Percentiles rank a stretch among this genome's conserved stretches.
Evolutionary conservation across 208 protist genomes (phyloP).

Genomic region (Trypanosoma theileri): DNA sequence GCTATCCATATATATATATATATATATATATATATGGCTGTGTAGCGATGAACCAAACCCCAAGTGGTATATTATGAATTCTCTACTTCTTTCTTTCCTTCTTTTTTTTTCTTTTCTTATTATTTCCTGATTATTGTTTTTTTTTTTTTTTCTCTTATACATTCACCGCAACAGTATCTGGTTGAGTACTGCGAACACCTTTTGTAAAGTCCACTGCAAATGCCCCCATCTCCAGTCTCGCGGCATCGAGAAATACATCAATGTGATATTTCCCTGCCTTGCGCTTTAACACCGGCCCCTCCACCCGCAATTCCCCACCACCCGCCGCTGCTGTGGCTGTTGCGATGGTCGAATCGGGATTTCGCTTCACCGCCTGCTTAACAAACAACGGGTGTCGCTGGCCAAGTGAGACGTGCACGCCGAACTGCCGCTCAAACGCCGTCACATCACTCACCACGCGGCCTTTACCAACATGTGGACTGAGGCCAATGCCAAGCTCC

Average conservation of each 20-base stretch:
- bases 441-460: conserved; percentile 88
- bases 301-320: conserved; percentile 33
- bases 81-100: no score
- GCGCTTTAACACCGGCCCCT: conserved; percentile 77
- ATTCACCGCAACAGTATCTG: not conserved
- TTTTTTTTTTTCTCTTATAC: no score
- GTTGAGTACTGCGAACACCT: conserved; percentile 37
- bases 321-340: not conserved
- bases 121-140: no score
- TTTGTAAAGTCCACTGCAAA: conserved; percentile 79
- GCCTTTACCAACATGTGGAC: conserved; percentile 73
- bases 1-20: no score
- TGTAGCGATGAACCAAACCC: no score
- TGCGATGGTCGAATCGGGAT: conserved; percentile 60
- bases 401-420: conserved; percentile 86
- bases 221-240: conserved; percentile 50
- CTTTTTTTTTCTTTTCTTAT: no score
- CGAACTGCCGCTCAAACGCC: conserved; percentile 90
- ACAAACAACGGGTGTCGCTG: conserved; percentile 89
- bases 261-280: conserved; percentile 90
- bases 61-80: no score
- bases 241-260: conserved; percentile 82
- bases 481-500: conserved; percentile 89
- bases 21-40: no score
- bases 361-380: conserved; percentile 71